A percentile compares a stretch with the other conserved stretches of the same genome.
Conservation (phyloP, 1,284 basidiomycete genomes). For the Rhodotorula sp. region DNA sequence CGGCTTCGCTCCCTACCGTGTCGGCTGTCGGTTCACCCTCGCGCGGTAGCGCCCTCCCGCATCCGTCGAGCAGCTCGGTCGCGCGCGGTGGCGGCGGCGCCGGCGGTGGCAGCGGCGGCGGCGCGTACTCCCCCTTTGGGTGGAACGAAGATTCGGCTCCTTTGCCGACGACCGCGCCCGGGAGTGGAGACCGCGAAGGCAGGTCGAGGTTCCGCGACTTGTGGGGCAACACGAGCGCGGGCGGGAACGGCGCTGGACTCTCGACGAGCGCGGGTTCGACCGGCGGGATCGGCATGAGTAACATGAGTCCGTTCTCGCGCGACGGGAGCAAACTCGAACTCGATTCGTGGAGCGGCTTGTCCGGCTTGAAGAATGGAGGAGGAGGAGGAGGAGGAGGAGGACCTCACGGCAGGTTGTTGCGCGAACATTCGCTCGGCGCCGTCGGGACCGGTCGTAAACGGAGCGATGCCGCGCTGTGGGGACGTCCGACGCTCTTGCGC, state of each 20-base stretch:
- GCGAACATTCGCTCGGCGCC: slow-evolving; percentile 36
- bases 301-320: slow-evolving; percentile 46
- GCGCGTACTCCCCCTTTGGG: slow-evolving; percentile 16
- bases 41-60: neutral
- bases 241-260: neutral
- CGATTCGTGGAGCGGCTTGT: slow-evolving; percentile 14
- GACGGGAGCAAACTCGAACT: slow-evolving; percentile 21
- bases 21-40: slow-evolving; percentile 20
- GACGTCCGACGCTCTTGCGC: slow-evolving; percentile 16
- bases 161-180: neutral
- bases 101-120: neutral
- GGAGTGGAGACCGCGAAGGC: slow-evolving; percentile 30
- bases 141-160: slow-evolving; percentile 26
- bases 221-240: slow-evolving; percentile 2
- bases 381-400: slow-evolving; percentile 13
- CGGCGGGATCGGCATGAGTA: slow-evolving; percentile 43
- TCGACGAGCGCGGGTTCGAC: slow-evolving; percentile 10
- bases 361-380: slow-evolving; percentile 5
- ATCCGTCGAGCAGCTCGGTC: neutral
- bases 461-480: slow-evolving; percentile 41
- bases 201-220: slow-evolving; percentile 21
- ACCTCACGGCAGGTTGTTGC: slow-evolving; percentile 17
- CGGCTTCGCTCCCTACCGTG: slow-evolving; percentile 32
- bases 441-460: slow-evolving; percentile 39
- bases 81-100: neutral